Evolutionary conservation across 2,329 filamentous ascomycete species (phyloP).

Genomic region (Fonsecaea pugnacius): DNA sequence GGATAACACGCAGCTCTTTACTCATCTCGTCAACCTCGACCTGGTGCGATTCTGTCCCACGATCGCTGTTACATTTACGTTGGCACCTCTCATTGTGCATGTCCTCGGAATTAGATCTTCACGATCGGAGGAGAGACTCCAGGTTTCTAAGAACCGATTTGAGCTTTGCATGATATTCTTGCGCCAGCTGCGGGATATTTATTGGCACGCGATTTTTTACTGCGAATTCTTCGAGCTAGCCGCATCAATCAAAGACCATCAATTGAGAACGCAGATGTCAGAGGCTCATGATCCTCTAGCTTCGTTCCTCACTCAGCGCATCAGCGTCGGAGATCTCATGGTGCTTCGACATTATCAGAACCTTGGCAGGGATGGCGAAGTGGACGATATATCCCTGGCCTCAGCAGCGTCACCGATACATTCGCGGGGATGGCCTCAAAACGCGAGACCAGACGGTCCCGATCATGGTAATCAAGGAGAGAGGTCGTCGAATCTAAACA

Average conservation of each 20-base stretch:
- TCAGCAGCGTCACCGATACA: background rate
- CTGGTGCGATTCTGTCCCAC: conserved; percentile 14
- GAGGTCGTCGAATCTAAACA: background rate
- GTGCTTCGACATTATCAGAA: conserved; percentile 15
- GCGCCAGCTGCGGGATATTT: conserved; percentile 13
- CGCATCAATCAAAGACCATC: conserved; percentile 13
- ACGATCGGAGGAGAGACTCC: conserved; percentile 3
- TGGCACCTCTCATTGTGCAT: conserved; percentile 15
- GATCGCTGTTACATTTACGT: conserved; percentile 11
- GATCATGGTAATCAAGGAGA: background rate
- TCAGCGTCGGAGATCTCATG: conserved; percentile 18
- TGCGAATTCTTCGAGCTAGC: conserved; percentile 16
- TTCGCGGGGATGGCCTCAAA: background rate
- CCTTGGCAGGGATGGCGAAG: background rate
- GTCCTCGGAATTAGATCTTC: conserved; percentile 11
- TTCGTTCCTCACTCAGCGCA: conserved; percentile 17
- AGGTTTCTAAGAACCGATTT: conserved; percentile 15
- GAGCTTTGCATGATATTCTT: conserved; percentile 16
- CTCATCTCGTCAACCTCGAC: conserved; percentile 17
- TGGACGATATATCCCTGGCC: background rate
- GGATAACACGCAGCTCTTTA: conserved; percentile 16
- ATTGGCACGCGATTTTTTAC: conserved; percentile 19
- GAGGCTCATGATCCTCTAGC: conserved; percentile 16
- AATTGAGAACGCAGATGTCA: conserved; percentile 10
- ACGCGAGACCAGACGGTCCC: background rate